A percentile compares a stretch with the other conserved stretches of the same genome.
Conservation (phyloP, 306 rosid species). For the Arachis stenosperma region DNA sequence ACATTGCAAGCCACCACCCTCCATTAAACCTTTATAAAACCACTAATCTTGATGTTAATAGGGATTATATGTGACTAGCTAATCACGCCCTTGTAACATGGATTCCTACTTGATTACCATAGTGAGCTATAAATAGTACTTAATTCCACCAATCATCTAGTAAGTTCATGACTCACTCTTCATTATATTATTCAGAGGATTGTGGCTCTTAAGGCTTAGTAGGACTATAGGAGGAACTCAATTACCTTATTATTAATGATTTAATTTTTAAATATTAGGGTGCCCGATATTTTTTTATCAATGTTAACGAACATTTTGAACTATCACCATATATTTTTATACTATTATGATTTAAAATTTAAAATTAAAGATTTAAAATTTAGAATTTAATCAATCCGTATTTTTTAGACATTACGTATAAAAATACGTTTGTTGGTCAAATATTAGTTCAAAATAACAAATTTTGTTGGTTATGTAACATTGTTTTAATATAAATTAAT, state of each 20-base stretch:
- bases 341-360: too few relatives aligned
- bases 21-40: constrained; percentile 45
- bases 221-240: constrained; percentile 28
- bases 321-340: too few relatives aligned
- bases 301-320: too few relatives aligned
- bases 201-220: constrained; percentile 29
- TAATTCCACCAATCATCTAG: constrained; percentile 48
- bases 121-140: constrained; percentile 2
- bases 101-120: constrained; percentile 50
- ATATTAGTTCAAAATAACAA: too few relatives aligned
- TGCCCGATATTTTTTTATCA: too few relatives aligned
- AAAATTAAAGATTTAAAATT: too few relatives aligned
- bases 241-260: constrained; percentile 6
- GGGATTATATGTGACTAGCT: constrained; percentile 38
- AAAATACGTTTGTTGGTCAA: too few relatives aligned
- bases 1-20: constrained; percentile 33
- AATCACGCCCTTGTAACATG: constrained; percentile 48
- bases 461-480: too few relatives aligned
- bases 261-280: too few relatives aligned
- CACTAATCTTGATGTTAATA: constrained; percentile 50
- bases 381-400: too few relatives aligned
- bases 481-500: too few relatives aligned
- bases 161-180: constrained; percentile 44
- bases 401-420: too few relatives aligned
- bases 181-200: constrained; percentile 12